phyloP scores from a whole-genome alignment of 352 stramenopile species.

The Pythium rishiriense region DNA sequence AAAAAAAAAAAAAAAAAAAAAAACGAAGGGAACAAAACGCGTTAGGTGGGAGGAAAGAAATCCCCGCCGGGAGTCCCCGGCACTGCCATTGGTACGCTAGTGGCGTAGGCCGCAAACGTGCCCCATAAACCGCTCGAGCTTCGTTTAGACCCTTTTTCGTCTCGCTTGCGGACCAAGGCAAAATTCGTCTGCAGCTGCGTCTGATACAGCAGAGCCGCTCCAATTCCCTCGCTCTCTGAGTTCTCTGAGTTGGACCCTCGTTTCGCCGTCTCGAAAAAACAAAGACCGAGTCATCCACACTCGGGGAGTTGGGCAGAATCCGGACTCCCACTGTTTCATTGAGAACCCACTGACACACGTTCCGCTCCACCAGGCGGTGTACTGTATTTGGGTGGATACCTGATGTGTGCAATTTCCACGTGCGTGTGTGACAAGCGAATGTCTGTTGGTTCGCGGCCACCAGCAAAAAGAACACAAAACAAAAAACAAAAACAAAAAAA shows the following conservation, averaged over 20 bases:
- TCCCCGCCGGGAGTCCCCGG: too few species aligned
- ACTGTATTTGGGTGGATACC: not conserved
- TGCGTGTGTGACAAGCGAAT: constrained; percentile 9
- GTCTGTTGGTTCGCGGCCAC: not conserved
- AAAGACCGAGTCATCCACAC: not conserved
- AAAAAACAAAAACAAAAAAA: too few species aligned
- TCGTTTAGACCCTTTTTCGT: constrained; percentile 9
- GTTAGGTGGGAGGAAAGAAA: too few species aligned
- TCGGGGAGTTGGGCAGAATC: not conserved
- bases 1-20: too few species aligned
- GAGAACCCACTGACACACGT: constrained; percentile 8
- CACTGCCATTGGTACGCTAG: too few species aligned
- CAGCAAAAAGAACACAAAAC: too few species aligned
- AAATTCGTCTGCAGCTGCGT: not conserved
- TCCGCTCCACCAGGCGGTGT: constrained; percentile 10
- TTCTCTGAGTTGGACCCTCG: too few species aligned
- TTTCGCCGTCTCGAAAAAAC: not conserved
- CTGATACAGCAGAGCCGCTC: not conserved
- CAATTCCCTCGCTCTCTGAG: not conserved
- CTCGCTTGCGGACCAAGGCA: not conserved
- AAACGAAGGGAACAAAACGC: too few species aligned
- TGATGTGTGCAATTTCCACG: not conserved
- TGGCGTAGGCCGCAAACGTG: too few species aligned
- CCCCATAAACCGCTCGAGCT: too few species aligned
- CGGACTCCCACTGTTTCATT: not conserved